Percentiles rank a stretch among this genome's conserved stretches.
Conservation (phyloP, 2,329 filamentous ascomycete species). For the Neocatenulostroma microsporum region DNA sequence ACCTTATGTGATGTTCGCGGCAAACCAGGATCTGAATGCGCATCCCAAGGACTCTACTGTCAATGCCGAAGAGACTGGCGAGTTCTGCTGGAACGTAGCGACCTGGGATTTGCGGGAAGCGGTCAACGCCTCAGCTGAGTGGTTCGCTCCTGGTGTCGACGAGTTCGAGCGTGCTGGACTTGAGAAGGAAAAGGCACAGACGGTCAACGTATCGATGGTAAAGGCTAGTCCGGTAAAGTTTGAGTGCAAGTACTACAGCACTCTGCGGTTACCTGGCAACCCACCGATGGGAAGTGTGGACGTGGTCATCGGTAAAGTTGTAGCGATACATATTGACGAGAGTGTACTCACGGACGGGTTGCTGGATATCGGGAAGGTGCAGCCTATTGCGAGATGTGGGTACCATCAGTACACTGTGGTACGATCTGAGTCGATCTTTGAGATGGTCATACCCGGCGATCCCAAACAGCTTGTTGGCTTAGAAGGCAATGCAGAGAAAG, state of each 20-base stretch:
- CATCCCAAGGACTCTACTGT: constrained; percentile 50
- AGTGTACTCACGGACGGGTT: constrained; percentile 47
- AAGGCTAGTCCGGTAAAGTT: constrained; percentile 49
- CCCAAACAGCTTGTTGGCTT: constrained; percentile 26
- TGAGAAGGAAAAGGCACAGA: constrained; percentile 39
- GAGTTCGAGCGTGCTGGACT: constrained; percentile 48
- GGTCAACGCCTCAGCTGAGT: constrained; percentile 50
- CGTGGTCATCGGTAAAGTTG: constrained; percentile 50
- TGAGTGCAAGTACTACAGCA: constrained; percentile 51
- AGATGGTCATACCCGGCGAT: constrained; percentile 44
- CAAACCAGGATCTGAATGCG: constrained; percentile 45
- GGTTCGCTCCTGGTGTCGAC: constrained; percentile 43
- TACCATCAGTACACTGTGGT: constrained; percentile 54
- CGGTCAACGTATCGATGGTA: constrained; percentile 46
- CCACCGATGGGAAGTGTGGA: constrained; percentile 52
- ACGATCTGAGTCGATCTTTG: constrained; percentile 44
- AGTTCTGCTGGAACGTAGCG: constrained; percentile 54
- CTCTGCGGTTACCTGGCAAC: constrained; percentile 48
- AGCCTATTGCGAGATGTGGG: constrained; percentile 53
- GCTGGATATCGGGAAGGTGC: constrained; percentile 49
- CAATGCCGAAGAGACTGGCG: constrained; percentile 50
- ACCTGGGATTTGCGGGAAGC: constrained; percentile 49
- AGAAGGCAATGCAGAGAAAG: constrained; percentile 26
- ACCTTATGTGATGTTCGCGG: constrained; percentile 55
- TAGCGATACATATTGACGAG: constrained; percentile 52